phyloP scores from a whole-genome alignment of 805 yeast genomes.

The Candida fluviatilis region DNA sequence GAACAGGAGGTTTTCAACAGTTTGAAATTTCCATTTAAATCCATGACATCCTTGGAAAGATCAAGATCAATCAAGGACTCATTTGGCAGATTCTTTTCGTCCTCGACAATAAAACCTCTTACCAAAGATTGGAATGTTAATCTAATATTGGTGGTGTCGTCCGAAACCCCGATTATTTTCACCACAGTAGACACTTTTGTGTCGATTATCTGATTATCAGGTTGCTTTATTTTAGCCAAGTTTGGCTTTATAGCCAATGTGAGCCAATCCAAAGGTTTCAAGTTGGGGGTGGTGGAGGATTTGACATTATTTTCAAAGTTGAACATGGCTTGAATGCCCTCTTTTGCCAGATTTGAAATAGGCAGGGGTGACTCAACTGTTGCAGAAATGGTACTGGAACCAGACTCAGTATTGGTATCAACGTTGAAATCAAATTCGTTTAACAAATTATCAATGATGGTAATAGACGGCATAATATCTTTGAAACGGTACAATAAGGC shows the following conservation, averaged over 20 bases:
- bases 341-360: constrained; percentile 27
- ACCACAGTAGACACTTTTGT: constrained; percentile 38
- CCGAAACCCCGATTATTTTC: constrained; percentile 44
- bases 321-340: constrained; percentile 25
- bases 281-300: constrained; percentile 4
- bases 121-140: constrained; percentile 48
- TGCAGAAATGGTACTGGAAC: constrained; percentile 3
- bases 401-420: constrained; percentile 12
- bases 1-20: constrained; percentile 15
- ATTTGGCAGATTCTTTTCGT: constrained; percentile 12
- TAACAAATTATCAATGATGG: constrained; percentile 28
- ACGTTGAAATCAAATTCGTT: constrained; percentile 32
- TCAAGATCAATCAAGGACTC: constrained; percentile 26
- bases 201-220: constrained; percentile 8
- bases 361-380: constrained; percentile 12
- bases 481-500: constrained; percentile 42
- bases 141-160: constrained; percentile 39
- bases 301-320: constrained; percentile 11
- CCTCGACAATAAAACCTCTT: constrained; percentile 28
- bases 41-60: constrained; percentile 16
- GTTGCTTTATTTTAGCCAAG: constrained; percentile 24
- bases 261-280: constrained; percentile 31
- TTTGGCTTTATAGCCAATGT: constrained; percentile 35
- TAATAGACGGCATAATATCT: constrained; percentile 20
- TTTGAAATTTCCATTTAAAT: constrained; percentile 15